These are phyloP conservation scores for Schizochytrium sp. DNA, from an alignment of 108 stramenopile genomes.

Conservation along the genomic window DNA sequence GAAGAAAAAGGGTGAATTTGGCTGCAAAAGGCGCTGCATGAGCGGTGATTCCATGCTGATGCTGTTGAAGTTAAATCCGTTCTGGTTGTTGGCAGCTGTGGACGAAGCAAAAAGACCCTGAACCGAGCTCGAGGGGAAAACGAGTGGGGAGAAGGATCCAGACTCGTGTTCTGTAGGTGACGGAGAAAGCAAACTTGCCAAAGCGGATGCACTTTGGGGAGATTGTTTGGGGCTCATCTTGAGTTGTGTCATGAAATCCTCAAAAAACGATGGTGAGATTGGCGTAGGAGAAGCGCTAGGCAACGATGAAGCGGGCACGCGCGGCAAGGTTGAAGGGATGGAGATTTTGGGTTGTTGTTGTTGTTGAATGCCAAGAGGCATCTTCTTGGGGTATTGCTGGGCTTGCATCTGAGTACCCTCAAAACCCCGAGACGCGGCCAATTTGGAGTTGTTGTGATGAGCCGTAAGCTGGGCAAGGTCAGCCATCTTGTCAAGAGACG, in stretches of 20 bases:
- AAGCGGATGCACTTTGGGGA: neutral
- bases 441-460: neutral
- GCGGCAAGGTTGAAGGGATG: neutral
- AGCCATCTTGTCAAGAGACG: conserved; percentile 25
- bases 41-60: too few species aligned
- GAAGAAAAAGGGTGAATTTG: too few species aligned
- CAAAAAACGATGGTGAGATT: neutral
- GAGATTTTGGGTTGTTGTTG: neutral
- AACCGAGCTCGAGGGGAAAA: neutral
- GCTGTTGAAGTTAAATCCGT: too few species aligned
- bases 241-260: neutral
- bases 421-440: too few species aligned
- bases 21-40: too few species aligned
- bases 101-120: neutral
- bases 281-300: neutral
- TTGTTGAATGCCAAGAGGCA: conserved; percentile 1
- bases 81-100: too few species aligned
- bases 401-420: too few species aligned
- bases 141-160: neutral
- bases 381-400: neutral
- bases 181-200: neutral
- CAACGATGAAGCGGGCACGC: neutral
- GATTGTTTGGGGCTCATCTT: neutral
- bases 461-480: conserved; percentile 30
- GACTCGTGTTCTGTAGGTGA: neutral